phyloP scores from a whole-genome alignment of 257 asterid species.

The Hygrophila difformis region DNA sequence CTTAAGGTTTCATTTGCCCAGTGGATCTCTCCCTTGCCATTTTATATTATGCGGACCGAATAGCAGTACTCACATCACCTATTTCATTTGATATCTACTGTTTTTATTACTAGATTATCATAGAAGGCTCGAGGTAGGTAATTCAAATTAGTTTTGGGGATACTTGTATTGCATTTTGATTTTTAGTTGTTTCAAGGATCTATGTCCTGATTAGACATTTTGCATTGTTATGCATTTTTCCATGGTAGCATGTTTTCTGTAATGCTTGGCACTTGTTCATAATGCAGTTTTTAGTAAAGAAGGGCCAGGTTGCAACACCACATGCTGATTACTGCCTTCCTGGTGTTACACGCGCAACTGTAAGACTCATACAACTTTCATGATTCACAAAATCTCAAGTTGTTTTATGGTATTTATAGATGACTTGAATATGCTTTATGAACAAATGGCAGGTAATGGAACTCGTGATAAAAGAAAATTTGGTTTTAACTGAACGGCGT shows the following conservation, averaged over 20 bases:
- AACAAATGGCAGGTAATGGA: constrained; percentile 60
- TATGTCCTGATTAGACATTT: too few relatives aligned
- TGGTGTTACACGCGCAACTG: constrained; percentile 79
- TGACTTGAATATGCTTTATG: not conserved
- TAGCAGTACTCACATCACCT: too few relatives aligned
- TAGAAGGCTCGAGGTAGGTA: too few relatives aligned
- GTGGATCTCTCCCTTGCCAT: too few relatives aligned
- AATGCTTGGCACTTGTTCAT: not conserved
- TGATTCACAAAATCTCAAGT: too few relatives aligned
- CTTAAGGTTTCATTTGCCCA: not conserved
- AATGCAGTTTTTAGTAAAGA: constrained; percentile 79
- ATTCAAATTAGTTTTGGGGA: too few relatives aligned
- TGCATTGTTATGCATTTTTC: not conserved
- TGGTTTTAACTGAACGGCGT: constrained; percentile 56
- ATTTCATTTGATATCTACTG: too few relatives aligned
- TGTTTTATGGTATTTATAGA: too few relatives aligned
- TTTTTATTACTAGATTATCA: too few relatives aligned
- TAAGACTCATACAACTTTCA: constrained; percentile 24
- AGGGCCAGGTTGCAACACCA: constrained; percentile 64
- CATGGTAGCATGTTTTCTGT: not conserved
- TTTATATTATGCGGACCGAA: too few relatives aligned
- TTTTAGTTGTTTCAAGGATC: not conserved
- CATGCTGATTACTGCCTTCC: constrained; percentile 94
- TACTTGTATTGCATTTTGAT: too few relatives aligned
- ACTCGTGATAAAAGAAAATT: constrained; percentile 47